Evolutionary conservation across 495 filamentous ascomycete genomes (phyloP), one percentile per base, ranked within the genome.

Genomic region (Acidiella bohemica): DNA sequence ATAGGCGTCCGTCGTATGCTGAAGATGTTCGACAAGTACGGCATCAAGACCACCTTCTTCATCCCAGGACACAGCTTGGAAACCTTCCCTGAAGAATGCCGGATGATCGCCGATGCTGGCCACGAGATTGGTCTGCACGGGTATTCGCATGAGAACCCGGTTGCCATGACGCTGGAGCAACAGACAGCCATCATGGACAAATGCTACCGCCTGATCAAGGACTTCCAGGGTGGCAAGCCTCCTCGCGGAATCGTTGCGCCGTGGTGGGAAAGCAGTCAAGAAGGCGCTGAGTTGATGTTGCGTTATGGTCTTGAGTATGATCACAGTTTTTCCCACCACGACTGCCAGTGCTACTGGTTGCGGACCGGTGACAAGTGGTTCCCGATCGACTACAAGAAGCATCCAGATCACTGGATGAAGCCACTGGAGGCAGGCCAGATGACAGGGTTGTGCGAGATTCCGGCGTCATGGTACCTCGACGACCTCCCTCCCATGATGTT

Each of bases 1-100:
- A 64, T 82, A 25, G 81, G 81, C 22, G 78, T 77, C 1, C 68
- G 71, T 8, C 73, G 81, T 7, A 61, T 88, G 2, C 67, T 88
- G 7, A 83, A 80, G 46, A 57, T 88, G 2, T 82, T 85, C 55
- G 67, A 75, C 6, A 84, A 82, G 55, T 79, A 84, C 66, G 72
- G 76, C 42, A 88, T 88, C 63, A 85, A 81, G 59, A 71, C 78
- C 10, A 82, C 80, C 5, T 86, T 78, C 76, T 86, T 88, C 58
- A 84, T 88, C 43, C 81, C 81, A 0, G 81, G 80, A 0, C 81
- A 88, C 57, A 77, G 73, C 0, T 69, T 88, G 12, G 81, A 88
- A 44, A 83, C 68, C 11, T 86, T 85, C 53, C 81, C 80, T 0
- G 77, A 81, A 52, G 78, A 84, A 51, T 81, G 76, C 50, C 71